Conservation (phyloP, 2,329 filamentous ascomycete genomes). For the Bertia moriformis region DNA sequence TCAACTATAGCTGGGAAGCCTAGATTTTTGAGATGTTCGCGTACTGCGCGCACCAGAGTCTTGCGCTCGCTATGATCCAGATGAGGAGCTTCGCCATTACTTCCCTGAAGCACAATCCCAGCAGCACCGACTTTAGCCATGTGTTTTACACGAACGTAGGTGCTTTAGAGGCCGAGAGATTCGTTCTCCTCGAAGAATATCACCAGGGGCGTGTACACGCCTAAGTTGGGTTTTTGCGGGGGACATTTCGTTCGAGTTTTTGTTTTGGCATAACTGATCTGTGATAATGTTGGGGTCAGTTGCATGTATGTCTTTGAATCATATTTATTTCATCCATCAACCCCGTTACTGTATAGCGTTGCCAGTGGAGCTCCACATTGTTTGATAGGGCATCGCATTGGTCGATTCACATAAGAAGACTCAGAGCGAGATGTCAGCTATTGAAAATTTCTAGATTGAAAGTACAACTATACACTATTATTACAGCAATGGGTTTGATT, state of each 20-base stretch:
- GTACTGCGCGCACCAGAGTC: neutral
- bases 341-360: no score
- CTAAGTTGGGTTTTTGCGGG: slow-evolving; percentile 4
- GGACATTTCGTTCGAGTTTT: neutral
- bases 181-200: slow-evolving; percentile 20
- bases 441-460: neutral
- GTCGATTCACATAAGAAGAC: neutral
- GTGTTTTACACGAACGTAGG: neutral
- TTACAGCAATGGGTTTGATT: neutral
- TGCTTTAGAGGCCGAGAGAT: slow-evolving; percentile 13
- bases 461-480: neutral
- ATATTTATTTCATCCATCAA: no score
- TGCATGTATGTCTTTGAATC: no score
- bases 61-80: slow-evolving; percentile 2
- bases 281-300: no score
- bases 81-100: slow-evolving; percentile 17
- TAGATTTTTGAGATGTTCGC: neutral
- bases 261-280: neutral
- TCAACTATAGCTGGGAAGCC: neutral
- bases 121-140: neutral
- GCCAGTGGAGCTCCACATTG: neutral
- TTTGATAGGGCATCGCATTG: no score
- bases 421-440: neutral
- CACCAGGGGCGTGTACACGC: slow-evolving; percentile 21
- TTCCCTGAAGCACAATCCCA: neutral